Base-by-base conservation (phyloP, 2,329 filamentous ascomycete species). In the Rutstroemia sp. region DNA sequence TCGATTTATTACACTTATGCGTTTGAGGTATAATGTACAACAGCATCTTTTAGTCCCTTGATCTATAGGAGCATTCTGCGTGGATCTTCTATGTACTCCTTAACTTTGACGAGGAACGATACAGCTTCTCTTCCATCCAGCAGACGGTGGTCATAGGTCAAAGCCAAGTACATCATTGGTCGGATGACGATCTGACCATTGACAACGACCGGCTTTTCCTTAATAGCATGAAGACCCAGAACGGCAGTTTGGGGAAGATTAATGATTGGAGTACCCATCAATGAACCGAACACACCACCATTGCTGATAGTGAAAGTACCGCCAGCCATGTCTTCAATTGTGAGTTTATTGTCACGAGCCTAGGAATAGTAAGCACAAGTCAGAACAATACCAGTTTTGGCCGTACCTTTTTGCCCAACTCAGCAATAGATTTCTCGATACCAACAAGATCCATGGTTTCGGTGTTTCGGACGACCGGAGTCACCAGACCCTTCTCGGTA, bases 81-180 rank as follows among this genome's bases (percentile, higher is more conserved):
- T 41, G 92, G 92, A 70, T 97, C 94, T 77, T 97, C 92, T 65
- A 97, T 95, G 71, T 88, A 96, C 73, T 96, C 90, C 83, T 97
- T 97, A 69, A 99, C 79, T 82, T 95, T 96, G 60, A 97, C 87
- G 65, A 97, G 79, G 80, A 97, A 97, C 61, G 92, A 94, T 42
- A 96, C 91, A 48, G 92, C 94, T 77, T 97, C 92, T 71, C 92
- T 85, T 51, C 94, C 94, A 72, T 97, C 94, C 23, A 99, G 79
- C 50, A 99, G 83, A 70, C 94, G 88, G 76, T 99, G 94, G 72
- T 99, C 94, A 71, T 99, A 99, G 14, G 94, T 99, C 59, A 99
- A 80, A 44, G 94, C 94, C 62, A 99, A 82, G 74, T 96, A 97
- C 94, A 99, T 99, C 91, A 99, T 97, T n/a, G 94, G 94, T 64